Evolutionary conservation across 1,139 yeast genomes (phyloP).

Genomic region (Saccharomyces hybrid): DNA sequence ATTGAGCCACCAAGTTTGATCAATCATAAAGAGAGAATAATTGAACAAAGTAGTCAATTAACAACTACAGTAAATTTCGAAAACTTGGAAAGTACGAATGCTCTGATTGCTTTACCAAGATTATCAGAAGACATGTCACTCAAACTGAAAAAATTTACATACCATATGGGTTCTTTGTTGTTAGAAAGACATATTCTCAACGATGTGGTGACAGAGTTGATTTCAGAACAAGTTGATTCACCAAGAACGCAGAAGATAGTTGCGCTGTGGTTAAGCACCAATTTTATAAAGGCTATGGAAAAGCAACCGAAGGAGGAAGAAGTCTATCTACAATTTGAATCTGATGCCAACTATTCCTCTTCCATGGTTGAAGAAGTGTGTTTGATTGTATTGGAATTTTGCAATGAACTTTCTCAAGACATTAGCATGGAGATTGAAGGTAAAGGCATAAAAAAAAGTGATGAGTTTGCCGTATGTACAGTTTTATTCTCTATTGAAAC

Average conservation of each 20-base stretch:
- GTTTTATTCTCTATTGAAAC: conserved; percentile 37
- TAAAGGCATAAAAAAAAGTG: conserved; percentile 5
- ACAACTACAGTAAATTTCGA: not conserved
- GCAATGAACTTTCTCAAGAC: conserved; percentile 24
- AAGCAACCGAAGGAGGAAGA: conserved; percentile 10
- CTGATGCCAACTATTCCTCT: conserved; percentile 4
- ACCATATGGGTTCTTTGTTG: not conserved
- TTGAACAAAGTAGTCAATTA: not conserved
- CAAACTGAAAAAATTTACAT: not conserved
- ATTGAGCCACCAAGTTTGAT: not conserved
- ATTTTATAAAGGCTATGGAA: conserved; percentile 10
- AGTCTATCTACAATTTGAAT: conserved; percentile 28
- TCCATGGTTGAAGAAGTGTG: not conserved
- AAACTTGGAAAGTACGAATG: not conserved
- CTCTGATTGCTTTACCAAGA: not conserved
- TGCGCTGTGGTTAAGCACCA: conserved; percentile 1
- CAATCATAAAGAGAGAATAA: not conserved
- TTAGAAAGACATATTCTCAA: not conserved
- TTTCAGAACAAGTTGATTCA: not conserved
- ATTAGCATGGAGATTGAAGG: conserved; percentile 13
- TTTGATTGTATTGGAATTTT: conserved; percentile 19
- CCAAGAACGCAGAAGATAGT: not conserved
- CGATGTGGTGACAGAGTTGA: not conserved
- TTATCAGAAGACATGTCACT: not conserved
- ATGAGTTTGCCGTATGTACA: conserved; percentile 13